Evolutionary conservation across 768 basidiomycete species (phyloP).

Genomic region (Rhodotorula taiwanensis): DNA sequence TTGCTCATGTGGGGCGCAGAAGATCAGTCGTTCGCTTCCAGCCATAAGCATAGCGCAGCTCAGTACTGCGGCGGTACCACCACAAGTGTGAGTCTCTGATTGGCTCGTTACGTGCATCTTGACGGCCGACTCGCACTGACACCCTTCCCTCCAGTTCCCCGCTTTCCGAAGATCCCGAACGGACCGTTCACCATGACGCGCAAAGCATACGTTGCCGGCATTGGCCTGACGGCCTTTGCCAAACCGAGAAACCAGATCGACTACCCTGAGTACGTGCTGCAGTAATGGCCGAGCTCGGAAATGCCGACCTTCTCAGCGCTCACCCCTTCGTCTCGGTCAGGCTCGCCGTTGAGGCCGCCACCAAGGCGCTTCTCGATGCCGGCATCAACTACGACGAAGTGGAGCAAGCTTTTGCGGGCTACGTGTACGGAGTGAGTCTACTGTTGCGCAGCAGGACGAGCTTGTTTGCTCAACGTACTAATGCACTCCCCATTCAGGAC

Average conservation of each 20-base stretch:
- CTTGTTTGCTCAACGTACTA: not conserved
- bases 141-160: no score
- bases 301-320: not conserved
- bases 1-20: no score
- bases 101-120: no score
- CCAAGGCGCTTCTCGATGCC: slow-evolving; percentile 78
- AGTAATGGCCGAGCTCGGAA: slow-evolving; percentile 16
- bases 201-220: slow-evolving; percentile 52
- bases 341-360: slow-evolving; percentile 83
- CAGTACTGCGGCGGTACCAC: no score
- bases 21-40: no score
- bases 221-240: slow-evolving; percentile 68
- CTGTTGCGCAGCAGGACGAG: no score
- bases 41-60: no score
- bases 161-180: slow-evolving; percentile 57
- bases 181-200: slow-evolving; percentile 50
- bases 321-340: slow-evolving; percentile 40
- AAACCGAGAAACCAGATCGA: slow-evolving; percentile 52
- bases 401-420: slow-evolving; percentile 68
- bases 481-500: slow-evolving; percentile 9
- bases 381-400: slow-evolving; percentile 76
- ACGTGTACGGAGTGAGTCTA: slow-evolving; percentile 51
- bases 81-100: no score
- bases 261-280: slow-evolving; percentile 55
- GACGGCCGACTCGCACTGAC: no score